Conservation (phyloP, 495 filamentous ascomycete genomes). For the Penicillium maclennaniae region DNA sequence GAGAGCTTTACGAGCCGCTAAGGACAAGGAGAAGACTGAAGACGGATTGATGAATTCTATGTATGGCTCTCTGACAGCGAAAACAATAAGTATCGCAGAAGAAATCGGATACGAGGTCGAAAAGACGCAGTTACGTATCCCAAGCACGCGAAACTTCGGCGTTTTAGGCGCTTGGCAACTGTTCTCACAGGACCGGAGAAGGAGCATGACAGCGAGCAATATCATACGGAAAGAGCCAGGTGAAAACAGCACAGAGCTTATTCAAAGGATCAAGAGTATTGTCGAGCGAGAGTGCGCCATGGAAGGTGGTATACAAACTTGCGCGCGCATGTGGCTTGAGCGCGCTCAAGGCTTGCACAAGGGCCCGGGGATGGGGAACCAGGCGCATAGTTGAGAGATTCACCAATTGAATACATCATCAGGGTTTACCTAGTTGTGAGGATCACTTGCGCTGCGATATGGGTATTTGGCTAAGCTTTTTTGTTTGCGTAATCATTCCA, state of each 20-base stretch:
- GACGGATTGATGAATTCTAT: slow-evolving; percentile 46
- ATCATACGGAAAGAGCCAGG: not conserved
- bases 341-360: slow-evolving; percentile 35
- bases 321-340: slow-evolving; percentile 45
- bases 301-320: slow-evolving; percentile 33
- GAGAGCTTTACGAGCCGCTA: slow-evolving; percentile 37
- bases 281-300: slow-evolving; percentile 39
- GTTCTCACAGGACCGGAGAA: slow-evolving; percentile 17
- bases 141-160: slow-evolving; percentile 82
- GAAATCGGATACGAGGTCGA: slow-evolving; percentile 75
- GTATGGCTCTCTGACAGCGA: slow-evolving; percentile 71
- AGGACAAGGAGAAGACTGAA: slow-evolving; percentile 31
- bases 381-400: slow-evolving; percentile 8
- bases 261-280: slow-evolving; percentile 25
- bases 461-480: slow-evolving; percentile 1
- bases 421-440: not conserved
- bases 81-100: slow-evolving; percentile 59
- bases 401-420: not conserved
- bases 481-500: not conserved
- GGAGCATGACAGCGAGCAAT: not conserved
- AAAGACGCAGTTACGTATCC: slow-evolving; percentile 77
- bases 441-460: slow-evolving; percentile 5
- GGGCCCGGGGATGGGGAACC: slow-evolving; percentile 8
- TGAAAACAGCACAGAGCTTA: not conserved
- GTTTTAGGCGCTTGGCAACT: slow-evolving; percentile 58